phyloP scores from a whole-genome alignment of 192 early-diverging fungal species.

The Backusella tuberculispora region DNA sequence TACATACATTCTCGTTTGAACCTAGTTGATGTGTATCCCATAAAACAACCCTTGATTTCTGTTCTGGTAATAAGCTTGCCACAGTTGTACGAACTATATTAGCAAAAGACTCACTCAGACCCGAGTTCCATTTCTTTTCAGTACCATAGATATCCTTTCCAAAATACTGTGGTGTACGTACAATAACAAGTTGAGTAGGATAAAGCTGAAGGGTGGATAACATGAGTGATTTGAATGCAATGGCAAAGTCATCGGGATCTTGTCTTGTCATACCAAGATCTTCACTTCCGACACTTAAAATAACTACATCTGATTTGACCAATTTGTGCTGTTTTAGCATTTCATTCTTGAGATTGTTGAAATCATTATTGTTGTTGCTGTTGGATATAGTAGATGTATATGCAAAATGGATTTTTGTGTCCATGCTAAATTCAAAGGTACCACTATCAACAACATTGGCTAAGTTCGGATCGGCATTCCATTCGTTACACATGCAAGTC shows the following conservation, averaged over 20 bases:
- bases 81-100: conserved; percentile 16
- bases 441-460: background rate
- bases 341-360: background rate
- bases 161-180: conserved; percentile 33
- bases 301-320: conserved; percentile 25
- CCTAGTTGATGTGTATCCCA: conserved; percentile 37
- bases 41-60: conserved; percentile 11
- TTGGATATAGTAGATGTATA: background rate
- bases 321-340: background rate
- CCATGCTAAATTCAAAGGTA: background rate
- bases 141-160: conserved; percentile 3
- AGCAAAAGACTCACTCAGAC: conserved; percentile 32
- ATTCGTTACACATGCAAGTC: conserved; percentile 33
- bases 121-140: conserved; percentile 33
- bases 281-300: conserved; percentile 29
- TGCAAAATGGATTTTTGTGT: background rate
- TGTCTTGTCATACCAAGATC: conserved; percentile 19
- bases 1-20: conserved; percentile 29
- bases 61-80: background rate
- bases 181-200: conserved; percentile 24
- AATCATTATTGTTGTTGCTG: background rate
- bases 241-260: conserved; percentile 17
- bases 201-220: background rate
- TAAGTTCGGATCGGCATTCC: background rate
- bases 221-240: conserved; percentile 15